These are phyloP conservation scores for Ustanciosporium gigantosporum DNA, from an alignment of 1,284 basidiomycete species.

Conservation along the genomic window DNA sequence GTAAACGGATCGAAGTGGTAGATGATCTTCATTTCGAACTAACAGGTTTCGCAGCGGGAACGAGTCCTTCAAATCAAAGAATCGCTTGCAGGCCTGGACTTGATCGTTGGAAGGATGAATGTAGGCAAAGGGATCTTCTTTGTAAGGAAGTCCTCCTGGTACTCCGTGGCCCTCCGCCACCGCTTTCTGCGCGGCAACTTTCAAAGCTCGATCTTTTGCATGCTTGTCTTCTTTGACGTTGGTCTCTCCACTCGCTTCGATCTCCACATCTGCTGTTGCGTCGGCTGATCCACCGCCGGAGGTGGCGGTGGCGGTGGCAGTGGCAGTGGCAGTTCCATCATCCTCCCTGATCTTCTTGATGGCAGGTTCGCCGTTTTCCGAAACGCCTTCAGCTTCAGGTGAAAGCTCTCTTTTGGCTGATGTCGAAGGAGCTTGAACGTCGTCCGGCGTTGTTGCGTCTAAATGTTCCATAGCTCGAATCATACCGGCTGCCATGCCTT, in stretches of 20 bases:
- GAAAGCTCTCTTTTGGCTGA: constrained; percentile 24
- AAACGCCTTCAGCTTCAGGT: constrained; percentile 17
- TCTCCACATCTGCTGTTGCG: constrained; percentile 1
- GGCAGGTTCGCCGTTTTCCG: constrained; percentile 10
- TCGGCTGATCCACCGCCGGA: background rate
- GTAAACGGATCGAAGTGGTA: constrained; percentile 80
- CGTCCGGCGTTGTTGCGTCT: constrained; percentile 19
- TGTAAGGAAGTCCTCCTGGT: constrained; percentile 55
- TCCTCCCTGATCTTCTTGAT: constrained; percentile 42
- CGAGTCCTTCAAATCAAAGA: constrained; percentile 72
- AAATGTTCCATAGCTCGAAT: constrained; percentile 51
- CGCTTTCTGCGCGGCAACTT: constrained; percentile 31
- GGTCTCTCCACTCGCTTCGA: constrained; percentile 6
- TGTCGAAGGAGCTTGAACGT: background rate
- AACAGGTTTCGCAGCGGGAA: constrained; percentile 80
- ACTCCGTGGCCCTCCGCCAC: constrained; percentile 35
- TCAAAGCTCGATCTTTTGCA: constrained; percentile 37
- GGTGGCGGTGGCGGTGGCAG: too few species aligned
- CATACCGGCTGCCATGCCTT: constrained; percentile 57
- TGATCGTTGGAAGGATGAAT: constrained; percentile 45
- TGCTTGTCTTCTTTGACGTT: constrained; percentile 50
- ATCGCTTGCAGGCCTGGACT: constrained; percentile 66
- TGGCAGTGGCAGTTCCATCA: constrained; percentile 2
- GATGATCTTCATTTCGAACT: constrained; percentile 82
- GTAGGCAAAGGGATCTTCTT: constrained; percentile 56